Base-by-base conservation (phyloP, 192 early-diverging fungal genomes). In the Rhizoclosmatium globosum region DNA sequence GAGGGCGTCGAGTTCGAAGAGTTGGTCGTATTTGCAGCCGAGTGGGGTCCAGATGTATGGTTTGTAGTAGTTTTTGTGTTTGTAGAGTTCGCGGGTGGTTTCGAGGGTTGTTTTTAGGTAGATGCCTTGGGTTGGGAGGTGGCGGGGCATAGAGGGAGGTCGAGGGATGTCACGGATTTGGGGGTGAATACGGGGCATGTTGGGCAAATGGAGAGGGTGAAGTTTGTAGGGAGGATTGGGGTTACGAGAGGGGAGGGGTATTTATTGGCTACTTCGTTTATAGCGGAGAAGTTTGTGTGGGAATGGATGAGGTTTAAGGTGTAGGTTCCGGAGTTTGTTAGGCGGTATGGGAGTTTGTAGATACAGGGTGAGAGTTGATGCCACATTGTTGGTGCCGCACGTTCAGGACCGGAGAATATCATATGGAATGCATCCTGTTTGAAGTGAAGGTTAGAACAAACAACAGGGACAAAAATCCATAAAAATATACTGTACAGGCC, bases 1-100 rank as follows among this genome's bases (percentile, higher is more conserved):
- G 45, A 67, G 68, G 13, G 17, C 47, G 65, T 46, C 47, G 31
- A 50, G 19, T 58, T 77, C 75, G 50, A 77, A 77, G 21, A 65
- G 62, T 44, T 77, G 75, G 53, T 77, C 75, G 65, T 42, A 77
- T 17, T 47, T 31, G 65, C 75, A 77, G 17, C 75, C 75, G 48
- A 77, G 75, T 2, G 75, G 75, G 9, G 6, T 50, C 56, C 58
- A 74, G 47, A 74, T 59, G 59, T 45, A 74, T 9, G 31, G 31
- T 13, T 48, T 60, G 0, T 47, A 2, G 44, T 62, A 62, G 72
- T 62, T 74, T 60, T 59, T 43, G 19, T 42, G 43, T 11, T 62
- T 59, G 58, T 62, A 46, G 3, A 4, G 59, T 64, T 74, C 72
- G 15, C 72, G 56, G n/a, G 43, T 43, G 9, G 72, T 74, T 48